phyloP scores from a whole-genome alignment of 1,284 basidiomycete genomes.

The Cutaneotrichosporon daszewskae region DNA sequence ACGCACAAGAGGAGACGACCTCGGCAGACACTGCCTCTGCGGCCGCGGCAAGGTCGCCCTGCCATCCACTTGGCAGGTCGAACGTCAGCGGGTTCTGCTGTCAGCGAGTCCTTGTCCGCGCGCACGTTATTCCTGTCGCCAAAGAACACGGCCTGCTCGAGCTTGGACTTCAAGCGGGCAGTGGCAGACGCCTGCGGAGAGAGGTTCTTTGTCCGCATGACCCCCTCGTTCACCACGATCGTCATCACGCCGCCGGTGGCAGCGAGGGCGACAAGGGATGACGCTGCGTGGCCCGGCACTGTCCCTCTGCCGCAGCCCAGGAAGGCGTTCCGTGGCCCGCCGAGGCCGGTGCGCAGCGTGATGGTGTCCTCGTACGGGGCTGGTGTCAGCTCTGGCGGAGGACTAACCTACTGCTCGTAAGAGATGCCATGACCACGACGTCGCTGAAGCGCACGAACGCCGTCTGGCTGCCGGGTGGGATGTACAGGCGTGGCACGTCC shows the following conservation, averaged over 20 bases:
- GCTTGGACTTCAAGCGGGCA: constrained; percentile 48
- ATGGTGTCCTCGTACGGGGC: constrained; percentile 42
- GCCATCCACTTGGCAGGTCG: constrained; percentile 44
- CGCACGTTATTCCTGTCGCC: constrained; percentile 47
- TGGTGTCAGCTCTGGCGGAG: neutral
- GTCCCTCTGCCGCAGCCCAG: constrained; percentile 28
- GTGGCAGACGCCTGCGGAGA: constrained; percentile 24
- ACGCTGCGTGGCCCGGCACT: constrained; percentile 4
- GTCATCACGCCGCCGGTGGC: constrained; percentile 38
- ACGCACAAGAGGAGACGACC: constrained; percentile 35
- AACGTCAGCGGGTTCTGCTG: constrained; percentile 53
- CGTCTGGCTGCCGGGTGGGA: constrained; percentile 31
- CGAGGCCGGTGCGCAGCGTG: constrained; percentile 35
- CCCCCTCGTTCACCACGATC: constrained; percentile 30
- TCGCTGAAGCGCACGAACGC: constrained; percentile 47
- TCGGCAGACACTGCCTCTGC: constrained; percentile 50
- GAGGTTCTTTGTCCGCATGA: constrained; percentile 9
- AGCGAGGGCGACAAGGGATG: constrained; percentile 35
- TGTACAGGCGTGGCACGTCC: constrained; percentile 40
- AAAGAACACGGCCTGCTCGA: constrained; percentile 56
- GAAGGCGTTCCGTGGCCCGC: constrained; percentile 40
- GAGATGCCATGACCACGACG: constrained; percentile 41
- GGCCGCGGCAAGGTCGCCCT: constrained; percentile 52
- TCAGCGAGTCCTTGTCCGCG: constrained; percentile 1
- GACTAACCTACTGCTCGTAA: constrained; percentile 16